Percentiles rank a stretch among this genome's conserved stretches.
These are phyloP conservation scores for Hypomontagnella submonticulosa DNA, from an alignment of 495 filamentous ascomycete genomes.

Conservation along the genomic window DNA sequence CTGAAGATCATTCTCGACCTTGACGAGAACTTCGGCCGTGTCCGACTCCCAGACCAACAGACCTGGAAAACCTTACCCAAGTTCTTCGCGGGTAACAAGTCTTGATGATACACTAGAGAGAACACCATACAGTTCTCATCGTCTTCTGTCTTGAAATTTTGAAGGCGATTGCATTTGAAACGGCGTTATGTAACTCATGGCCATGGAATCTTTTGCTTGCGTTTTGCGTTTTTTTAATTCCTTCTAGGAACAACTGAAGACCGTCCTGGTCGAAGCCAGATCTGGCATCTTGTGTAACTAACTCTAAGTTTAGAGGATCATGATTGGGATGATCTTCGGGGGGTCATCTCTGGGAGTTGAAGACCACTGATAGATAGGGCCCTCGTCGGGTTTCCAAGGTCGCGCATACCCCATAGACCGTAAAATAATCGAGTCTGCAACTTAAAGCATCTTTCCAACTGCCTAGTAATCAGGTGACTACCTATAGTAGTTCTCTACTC, in stretches of 20 bases:
- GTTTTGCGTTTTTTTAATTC: constrained; percentile 23
- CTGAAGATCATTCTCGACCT: constrained; percentile 95
- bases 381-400: constrained; percentile 20
- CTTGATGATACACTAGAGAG: constrained; percentile 33
- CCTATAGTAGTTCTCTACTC: neutral
- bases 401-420: constrained; percentile 38
- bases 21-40: constrained; percentile 86
- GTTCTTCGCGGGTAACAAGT: constrained; percentile 49
- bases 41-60: constrained; percentile 66
- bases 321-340: constrained; percentile 17
- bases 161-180: constrained; percentile 42
- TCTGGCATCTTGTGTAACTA: constrained; percentile 41
- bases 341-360: constrained; percentile 21
- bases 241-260: constrained; percentile 9
- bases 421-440: constrained; percentile 26
- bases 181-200: constrained; percentile 44
- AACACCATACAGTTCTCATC: constrained; percentile 23
- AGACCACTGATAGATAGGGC: constrained; percentile 4
- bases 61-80: constrained; percentile 60
- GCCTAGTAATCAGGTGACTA: neutral
- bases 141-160: constrained; percentile 21
- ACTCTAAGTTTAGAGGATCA: constrained; percentile 18
- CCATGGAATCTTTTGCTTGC: constrained; percentile 31
- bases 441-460: constrained; percentile 11
- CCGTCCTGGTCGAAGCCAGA: constrained; percentile 25